These are phyloP conservation scores for Oryza glumipatula DNA, from an alignment of 176 grass and related monocot species.

Conservation along the genomic window DNA sequence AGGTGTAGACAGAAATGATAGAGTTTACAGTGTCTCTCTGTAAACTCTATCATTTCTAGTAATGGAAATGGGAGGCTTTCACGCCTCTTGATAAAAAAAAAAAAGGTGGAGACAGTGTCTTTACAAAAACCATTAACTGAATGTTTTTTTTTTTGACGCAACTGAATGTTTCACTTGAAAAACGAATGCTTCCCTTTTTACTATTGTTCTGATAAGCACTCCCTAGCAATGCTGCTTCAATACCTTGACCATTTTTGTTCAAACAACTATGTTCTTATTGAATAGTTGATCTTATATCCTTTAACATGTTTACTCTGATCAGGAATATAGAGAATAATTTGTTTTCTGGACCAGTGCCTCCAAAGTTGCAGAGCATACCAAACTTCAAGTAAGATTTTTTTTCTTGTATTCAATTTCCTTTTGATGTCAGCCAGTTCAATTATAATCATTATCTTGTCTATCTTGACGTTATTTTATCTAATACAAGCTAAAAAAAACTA, in stretches of 20 bases:
- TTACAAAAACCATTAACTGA: constrained; percentile 25
- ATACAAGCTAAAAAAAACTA: constrained; percentile 22
- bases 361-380: constrained; percentile 71
- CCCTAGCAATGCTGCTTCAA: neutral
- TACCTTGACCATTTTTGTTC: neutral
- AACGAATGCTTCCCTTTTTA: neutral
- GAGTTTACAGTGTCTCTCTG: no score
- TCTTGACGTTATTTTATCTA: neutral
- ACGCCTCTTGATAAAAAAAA: no score
- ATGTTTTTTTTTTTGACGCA: constrained; percentile 7
- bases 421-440: neutral
- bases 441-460: constrained; percentile 17
- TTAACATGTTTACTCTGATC: constrained; percentile 40
- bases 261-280: neutral
- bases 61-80: no score
- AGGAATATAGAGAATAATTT: constrained; percentile 98
- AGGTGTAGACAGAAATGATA: neutral
- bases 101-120: neutral
- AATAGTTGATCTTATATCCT: constrained; percentile 23
- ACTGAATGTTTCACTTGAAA: constrained; percentile 32
- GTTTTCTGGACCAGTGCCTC: constrained; percentile 90
- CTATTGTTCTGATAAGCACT: neutral
- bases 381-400: constrained; percentile 83
- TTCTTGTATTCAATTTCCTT: constrained; percentile 39
- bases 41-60: no score